Conservation (phyloP, 352 stramenopile genomes). For the Thalassiosira pacifica region DNA sequence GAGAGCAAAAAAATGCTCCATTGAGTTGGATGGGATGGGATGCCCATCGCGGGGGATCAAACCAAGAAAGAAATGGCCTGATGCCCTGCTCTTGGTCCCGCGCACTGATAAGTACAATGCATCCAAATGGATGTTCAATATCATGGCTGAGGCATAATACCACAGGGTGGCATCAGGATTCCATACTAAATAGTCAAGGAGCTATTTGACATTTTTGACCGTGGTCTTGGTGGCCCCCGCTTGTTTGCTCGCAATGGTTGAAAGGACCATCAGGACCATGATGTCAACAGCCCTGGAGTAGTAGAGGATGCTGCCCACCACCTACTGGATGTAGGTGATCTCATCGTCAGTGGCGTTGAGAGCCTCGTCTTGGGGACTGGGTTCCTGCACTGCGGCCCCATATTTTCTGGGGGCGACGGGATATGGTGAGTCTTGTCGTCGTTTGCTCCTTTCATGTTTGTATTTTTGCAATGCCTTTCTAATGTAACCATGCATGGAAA, state of each 20-base stretch:
- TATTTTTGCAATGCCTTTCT: conserved; percentile 30
- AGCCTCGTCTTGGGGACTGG: neutral
- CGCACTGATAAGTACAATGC: no score
- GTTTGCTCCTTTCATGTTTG: conserved; percentile 11
- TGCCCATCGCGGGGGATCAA: neutral
- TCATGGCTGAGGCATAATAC: conserved; percentile 65
- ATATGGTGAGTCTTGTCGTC: conserved; percentile 50
- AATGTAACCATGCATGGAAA: conserved; percentile 45
- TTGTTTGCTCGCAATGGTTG: conserved; percentile 39
- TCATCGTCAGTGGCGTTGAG: neutral
- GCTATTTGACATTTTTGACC: conserved; percentile 21
- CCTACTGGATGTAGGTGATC: conserved; percentile 48
- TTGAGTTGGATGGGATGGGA: neutral
- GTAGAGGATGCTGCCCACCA: conserved; percentile 53
- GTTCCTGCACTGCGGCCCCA: conserved; percentile 20
- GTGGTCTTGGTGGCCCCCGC: conserved; percentile 47
- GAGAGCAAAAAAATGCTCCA: neutral
- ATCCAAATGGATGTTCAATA: conserved; percentile 35
- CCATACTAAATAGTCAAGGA: conserved; percentile 64
- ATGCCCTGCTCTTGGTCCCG: no score
- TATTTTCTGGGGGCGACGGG: conserved; percentile 33
- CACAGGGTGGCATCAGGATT: conserved; percentile 48
- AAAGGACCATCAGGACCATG: conserved; percentile 40
- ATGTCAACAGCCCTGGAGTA: conserved; percentile 49
- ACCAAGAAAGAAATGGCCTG: neutral